Percentiles rank a stretch among this genome's conserved stretches.
phyloP scores from a whole-genome alignment of 305 asterid species.

The Stenogyne calaminthoides region DNA sequence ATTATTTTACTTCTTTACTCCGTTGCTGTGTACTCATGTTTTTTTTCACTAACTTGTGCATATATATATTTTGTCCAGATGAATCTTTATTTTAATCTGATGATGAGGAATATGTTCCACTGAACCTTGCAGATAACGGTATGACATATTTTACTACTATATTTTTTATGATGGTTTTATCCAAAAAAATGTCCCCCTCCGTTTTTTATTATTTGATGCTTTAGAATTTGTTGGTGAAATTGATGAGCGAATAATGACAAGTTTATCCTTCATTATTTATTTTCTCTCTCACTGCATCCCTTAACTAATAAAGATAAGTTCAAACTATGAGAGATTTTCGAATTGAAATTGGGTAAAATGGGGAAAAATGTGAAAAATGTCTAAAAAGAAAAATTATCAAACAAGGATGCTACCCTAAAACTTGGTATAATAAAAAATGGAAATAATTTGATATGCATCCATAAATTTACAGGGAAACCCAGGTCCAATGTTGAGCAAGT shows the following conservation, averaged over 20 bases:
- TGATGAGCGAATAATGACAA: no score
- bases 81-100: conserved; percentile 38
- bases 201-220: no score
- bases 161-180: conserved; percentile 1
- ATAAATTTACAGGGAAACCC: conserved; percentile 41
- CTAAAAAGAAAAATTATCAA: no score
- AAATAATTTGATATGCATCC: not conserved
- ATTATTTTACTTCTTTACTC: conserved; percentile 1
- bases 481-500: conserved; percentile 35
- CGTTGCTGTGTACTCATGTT: not conserved
- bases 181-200: not conserved
- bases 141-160: conserved; percentile 10
- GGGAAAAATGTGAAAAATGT: no score
- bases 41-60: not conserved
- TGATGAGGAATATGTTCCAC: conserved; percentile 51
- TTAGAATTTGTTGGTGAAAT: no score
- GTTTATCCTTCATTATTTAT: no score
- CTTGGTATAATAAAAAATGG: no score
- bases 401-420: no score
- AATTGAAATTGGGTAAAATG: no score
- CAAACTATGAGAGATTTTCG: no score
- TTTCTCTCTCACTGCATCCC: no score
- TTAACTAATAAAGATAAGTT: no score
- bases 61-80: conserved; percentile 40
- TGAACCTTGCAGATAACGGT: conserved; percentile 53